Conservation (phyloP, 352 stramenopile genomes). For the Phytophthora colocasiae region DNA sequence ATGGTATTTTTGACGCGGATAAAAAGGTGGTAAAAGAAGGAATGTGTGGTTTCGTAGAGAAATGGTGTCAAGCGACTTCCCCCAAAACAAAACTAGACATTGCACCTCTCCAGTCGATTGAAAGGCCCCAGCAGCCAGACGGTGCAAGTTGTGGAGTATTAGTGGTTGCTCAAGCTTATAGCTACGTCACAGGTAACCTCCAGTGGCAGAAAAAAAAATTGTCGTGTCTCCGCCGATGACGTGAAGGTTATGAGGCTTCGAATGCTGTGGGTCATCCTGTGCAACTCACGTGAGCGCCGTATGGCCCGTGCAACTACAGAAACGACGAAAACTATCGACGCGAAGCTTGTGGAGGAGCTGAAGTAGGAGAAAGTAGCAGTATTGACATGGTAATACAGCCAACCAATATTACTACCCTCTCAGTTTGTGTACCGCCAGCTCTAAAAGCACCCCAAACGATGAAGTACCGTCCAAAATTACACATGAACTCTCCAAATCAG, state of each 20-base stretch:
- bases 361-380: no score
- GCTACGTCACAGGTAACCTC: neutral
- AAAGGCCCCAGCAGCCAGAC: neutral
- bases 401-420: no score
- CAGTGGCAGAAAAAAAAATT: neutral
- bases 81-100: neutral
- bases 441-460: no score
- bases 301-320: no score
- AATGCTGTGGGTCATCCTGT: constrained; percentile 11
- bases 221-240: neutral
- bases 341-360: no score
- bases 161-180: constrained; percentile 6
- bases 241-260: constrained; percentile 7
- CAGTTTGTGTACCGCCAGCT: no score
- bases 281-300: neutral
- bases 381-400: no score
- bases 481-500: no score
- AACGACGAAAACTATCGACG: no score
- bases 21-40: neutral
- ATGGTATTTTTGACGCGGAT: neutral
- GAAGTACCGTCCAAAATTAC: no score
- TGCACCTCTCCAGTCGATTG: constrained; percentile 1
- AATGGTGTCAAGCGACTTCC: neutral
- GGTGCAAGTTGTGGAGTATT: constrained; percentile 4
- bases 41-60: constrained; percentile 1